phyloP scores from a whole-genome alignment of 2,329 filamentous ascomycete genomes.

The Monosporascus sp. region DNA sequence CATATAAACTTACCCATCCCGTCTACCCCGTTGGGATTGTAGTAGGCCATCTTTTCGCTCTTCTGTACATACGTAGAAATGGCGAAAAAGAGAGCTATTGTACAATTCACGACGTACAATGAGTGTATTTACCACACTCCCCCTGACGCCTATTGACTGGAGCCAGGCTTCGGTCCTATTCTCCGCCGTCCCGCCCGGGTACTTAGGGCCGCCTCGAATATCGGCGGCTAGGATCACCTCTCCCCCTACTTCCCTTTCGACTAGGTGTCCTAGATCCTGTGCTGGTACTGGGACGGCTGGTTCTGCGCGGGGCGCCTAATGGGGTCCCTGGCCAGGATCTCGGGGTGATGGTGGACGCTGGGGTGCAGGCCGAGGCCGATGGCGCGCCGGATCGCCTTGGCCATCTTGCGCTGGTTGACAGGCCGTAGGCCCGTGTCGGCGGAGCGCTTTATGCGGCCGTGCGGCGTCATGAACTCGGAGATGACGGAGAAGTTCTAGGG shows the following conservation, averaged over 20 bases:
- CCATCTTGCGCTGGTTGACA: slow-evolving; percentile 87
- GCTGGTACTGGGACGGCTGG: slow-evolving; percentile 8
- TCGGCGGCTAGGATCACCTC: too few relatives aligned
- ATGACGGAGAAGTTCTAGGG: slow-evolving; percentile 85
- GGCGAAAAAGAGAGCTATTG: slow-evolving; percentile 16
- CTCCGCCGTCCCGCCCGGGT: too few relatives aligned
- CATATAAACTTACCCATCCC: slow-evolving; percentile 9
- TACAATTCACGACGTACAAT: slow-evolving; percentile 10
- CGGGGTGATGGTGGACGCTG: slow-evolving; percentile 83
- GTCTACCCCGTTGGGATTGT: too few relatives aligned
- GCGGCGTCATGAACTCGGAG: slow-evolving; percentile 78
- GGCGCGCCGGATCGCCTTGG: slow-evolving; percentile 84
- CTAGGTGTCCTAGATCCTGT: slow-evolving; percentile 3
- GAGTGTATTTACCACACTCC: too few relatives aligned
- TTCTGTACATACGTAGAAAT: slow-evolving; percentile 24
- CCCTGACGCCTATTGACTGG: too few relatives aligned
- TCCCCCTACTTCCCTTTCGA: background rate
- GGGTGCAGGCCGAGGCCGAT: slow-evolving; percentile 91
- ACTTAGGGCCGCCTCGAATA: too few relatives aligned
- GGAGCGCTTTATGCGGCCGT: slow-evolving; percentile 80
- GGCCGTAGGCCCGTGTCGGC: slow-evolving; percentile 73
- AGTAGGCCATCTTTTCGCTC: background rate
- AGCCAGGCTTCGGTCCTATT: too few relatives aligned
- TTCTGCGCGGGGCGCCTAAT: slow-evolving; percentile 12
- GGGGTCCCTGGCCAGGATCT: slow-evolving; percentile 53